Percentiles rank a stretch among this genome's conserved stretches.
Evolutionary conservation across 2,329 filamentous ascomycete species (phyloP).

Genomic region (Mycogone perniciosa): DNA sequence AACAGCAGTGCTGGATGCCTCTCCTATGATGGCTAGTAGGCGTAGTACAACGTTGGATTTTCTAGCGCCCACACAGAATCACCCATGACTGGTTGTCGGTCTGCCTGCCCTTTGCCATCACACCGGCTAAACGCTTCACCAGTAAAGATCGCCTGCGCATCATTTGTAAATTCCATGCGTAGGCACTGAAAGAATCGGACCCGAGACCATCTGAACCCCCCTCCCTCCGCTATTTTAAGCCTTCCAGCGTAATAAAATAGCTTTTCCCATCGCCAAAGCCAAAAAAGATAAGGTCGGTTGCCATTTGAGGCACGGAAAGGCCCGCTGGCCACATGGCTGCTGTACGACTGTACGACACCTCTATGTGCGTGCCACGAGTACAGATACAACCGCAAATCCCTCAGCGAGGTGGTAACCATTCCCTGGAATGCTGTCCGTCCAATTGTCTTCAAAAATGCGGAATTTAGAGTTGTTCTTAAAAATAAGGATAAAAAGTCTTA

Average conservation of each 20-base stretch:
- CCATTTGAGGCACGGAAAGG: too few species aligned
- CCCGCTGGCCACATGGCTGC: too few species aligned
- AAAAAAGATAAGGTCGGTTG: too few species aligned
- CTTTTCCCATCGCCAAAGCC: too few species aligned
- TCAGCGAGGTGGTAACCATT: neutral
- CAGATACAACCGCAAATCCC: neutral
- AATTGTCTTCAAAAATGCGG: neutral
- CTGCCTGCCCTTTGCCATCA: neutral
- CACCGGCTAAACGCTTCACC: too few species aligned
- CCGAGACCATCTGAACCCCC: too few species aligned
- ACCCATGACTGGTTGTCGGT: neutral
- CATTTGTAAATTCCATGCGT: too few species aligned
- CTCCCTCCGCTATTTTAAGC: too few species aligned
- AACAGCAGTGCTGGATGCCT: neutral
- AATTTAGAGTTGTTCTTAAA: constrained; percentile 1
- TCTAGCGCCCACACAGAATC: neutral
- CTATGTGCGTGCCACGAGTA: neutral
- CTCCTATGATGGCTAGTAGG: neutral
- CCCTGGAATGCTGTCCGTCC: neutral
- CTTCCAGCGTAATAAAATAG: too few species aligned
- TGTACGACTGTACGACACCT: too few species aligned
- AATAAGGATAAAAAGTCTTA: neutral
- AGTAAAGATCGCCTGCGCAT: too few species aligned
- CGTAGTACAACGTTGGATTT: neutral
- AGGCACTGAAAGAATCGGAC: too few species aligned